phyloP scores from a whole-genome alignment of 108 stramenopile species.

The Chaetoceros muelleri region DNA sequence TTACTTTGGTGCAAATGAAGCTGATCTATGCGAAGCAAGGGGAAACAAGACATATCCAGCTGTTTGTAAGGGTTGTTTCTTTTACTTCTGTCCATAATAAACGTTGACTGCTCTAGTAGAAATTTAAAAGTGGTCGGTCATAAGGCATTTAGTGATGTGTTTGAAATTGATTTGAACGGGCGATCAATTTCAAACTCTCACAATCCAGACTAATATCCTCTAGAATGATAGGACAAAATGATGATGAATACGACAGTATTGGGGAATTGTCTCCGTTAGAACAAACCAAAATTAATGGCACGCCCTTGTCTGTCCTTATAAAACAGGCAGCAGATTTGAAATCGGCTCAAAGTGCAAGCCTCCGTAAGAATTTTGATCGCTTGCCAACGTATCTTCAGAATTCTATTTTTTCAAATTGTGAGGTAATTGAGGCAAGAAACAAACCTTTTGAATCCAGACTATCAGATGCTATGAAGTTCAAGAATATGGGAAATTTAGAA shows the following conservation, averaged over 20 bases:
- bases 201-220: too few relatives aligned
- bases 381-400: background rate
- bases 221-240: background rate
- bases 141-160: too few relatives aligned
- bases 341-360: background rate
- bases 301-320: background rate
- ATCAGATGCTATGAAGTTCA: background rate
- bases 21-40: conserved; percentile 26
- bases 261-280: background rate
- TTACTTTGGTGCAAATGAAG: conserved; percentile 10
- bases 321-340: background rate
- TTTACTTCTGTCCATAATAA: too few relatives aligned
- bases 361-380: background rate
- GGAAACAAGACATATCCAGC: conserved; percentile 25
- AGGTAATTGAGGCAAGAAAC: background rate
- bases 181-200: too few relatives aligned
- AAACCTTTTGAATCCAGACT: background rate
- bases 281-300: background rate
- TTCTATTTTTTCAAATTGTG: background rate
- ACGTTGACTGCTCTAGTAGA: too few relatives aligned
- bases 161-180: too few relatives aligned
- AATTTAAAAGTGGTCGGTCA: too few relatives aligned
- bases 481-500: background rate
- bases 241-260: too few relatives aligned
- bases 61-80: too few relatives aligned